Percentiles rank a stretch among this genome's conserved stretches.
phyloP scores from a whole-genome alignment of 2,329 filamentous ascomycete genomes.

The Paramyrothecium roridum region DNA sequence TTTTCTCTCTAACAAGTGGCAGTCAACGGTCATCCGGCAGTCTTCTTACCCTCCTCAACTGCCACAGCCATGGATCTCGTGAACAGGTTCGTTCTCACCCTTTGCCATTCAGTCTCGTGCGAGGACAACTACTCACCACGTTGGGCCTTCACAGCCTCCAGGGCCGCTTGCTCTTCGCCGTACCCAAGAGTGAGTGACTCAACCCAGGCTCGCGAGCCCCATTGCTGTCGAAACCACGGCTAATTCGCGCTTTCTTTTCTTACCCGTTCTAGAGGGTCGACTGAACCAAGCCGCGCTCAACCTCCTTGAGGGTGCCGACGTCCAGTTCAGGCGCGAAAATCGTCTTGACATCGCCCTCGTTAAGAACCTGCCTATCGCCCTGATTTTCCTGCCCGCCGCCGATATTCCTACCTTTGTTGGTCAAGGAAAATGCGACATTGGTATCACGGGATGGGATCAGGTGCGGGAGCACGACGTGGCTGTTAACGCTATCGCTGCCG shows the following conservation, averaged over 20 bases:
- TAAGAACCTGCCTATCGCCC: slow-evolving; percentile 92
- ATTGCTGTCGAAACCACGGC: neutral
- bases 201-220: slow-evolving; percentile 1
- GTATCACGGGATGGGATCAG: slow-evolving; percentile 92
- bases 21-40: neutral
- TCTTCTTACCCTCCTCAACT: neutral
- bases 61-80: slow-evolving; percentile 46
- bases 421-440: slow-evolving; percentile 87
- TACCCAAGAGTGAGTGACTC: slow-evolving; percentile 84
- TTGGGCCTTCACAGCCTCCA: slow-evolving; percentile 61
- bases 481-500: slow-evolving; percentile 33
- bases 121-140: neutral
- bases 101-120: neutral
- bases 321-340: slow-evolving; percentile 93
- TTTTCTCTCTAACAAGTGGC: neutral
- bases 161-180: slow-evolving; percentile 89
- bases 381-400: slow-evolving; percentile 93
- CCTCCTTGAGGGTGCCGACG: slow-evolving; percentile 88
- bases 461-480: slow-evolving; percentile 83
- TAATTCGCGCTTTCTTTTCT: neutral
- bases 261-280: slow-evolving; percentile 82
- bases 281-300: slow-evolving; percentile 86
- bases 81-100: slow-evolving; percentile 42
- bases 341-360: slow-evolving; percentile 96
- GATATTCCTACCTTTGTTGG: slow-evolving; percentile 98